These are phyloP conservation scores for Fusarium sp. DNA, from an alignment of 2,329 filamentous ascomycete species.

Conservation along the genomic window DNA sequence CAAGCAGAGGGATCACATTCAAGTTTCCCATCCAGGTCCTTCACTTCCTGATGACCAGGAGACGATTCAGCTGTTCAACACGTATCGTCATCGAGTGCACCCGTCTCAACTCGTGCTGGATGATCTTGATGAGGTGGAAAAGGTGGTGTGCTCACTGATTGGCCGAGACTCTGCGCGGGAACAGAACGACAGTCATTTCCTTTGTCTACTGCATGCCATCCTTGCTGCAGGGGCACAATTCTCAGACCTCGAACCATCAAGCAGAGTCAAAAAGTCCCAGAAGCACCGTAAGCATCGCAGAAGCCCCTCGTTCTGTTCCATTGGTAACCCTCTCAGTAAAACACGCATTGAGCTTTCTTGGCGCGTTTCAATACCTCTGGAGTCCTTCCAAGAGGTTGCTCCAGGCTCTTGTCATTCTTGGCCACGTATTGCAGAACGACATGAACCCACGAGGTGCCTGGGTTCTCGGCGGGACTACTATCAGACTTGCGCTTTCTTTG, in stretches of 20 bases:
- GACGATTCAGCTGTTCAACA: conserved; percentile 27
- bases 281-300: conserved; percentile 2
- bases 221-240: conserved; percentile 36
- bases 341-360: conserved; percentile 14
- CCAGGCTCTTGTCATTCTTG: conserved; percentile 35
- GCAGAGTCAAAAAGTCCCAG: conserved; percentile 8
- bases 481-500: conserved; percentile 28
- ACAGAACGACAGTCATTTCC: conserved; percentile 2
- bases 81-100: conserved; percentile 29
- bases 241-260: conserved; percentile 17
- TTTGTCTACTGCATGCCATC: conserved; percentile 36
- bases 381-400: conserved; percentile 28
- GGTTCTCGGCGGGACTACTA: conserved; percentile 32
- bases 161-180: neutral
- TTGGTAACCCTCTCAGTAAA: conserved; percentile 6
- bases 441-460: conserved; percentile 38
- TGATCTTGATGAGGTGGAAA: conserved; percentile 24
- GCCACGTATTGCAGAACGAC: conserved; percentile 33
- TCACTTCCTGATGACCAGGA: conserved; percentile 17
- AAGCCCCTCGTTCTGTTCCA: neutral
- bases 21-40: neutral
- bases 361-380: conserved; percentile 21
- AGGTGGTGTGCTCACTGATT: conserved; percentile 25
- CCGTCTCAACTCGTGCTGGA: conserved; percentile 25
- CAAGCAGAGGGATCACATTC: neutral